Evolutionary conservation across 2,329 filamentous ascomycete genomes (phyloP).

Genomic region (Beauveria medogensis): DNA sequence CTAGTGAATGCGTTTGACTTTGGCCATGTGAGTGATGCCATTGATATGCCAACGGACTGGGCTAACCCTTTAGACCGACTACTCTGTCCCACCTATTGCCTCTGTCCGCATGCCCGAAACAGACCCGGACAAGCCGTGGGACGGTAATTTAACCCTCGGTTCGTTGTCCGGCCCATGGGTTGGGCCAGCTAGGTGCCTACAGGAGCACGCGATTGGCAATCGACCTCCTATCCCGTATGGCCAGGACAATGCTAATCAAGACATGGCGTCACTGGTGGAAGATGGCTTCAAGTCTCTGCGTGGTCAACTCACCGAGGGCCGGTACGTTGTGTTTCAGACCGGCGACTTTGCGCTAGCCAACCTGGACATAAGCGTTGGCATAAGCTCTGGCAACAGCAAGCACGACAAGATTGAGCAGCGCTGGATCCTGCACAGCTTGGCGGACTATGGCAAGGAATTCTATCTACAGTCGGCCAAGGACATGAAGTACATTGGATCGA

Average conservation of each 20-base stretch:
- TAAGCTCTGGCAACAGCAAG: constrained; percentile 2
- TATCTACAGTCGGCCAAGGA: constrained; percentile 21
- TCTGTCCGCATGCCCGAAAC: constrained; percentile 33
- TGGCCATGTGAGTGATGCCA: constrained; percentile 21
- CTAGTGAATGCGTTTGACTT: constrained; percentile 30
- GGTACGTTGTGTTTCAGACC: constrained; percentile 41
- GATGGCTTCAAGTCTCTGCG: constrained; percentile 44
- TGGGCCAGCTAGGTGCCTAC: constrained; percentile 34
- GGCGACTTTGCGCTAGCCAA: constrained; percentile 31
- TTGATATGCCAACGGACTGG: neutral
- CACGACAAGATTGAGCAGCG: constrained; percentile 37
- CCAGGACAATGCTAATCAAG: constrained; percentile 19
- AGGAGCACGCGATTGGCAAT: constrained; percentile 15
- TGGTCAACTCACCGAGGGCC: constrained; percentile 43
- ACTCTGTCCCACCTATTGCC: constrained; percentile 31
- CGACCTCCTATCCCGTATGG: constrained; percentile 34
- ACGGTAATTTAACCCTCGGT: constrained; percentile 21
- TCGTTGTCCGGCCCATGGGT: constrained; percentile 16
- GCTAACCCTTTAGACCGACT: constrained; percentile 27
- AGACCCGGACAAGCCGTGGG: constrained; percentile 20
- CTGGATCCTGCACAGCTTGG: constrained; percentile 36
- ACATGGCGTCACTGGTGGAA: constrained; percentile 33
- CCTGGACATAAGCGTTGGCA: constrained; percentile 18
- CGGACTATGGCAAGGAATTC: constrained; percentile 15
- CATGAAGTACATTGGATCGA: constrained; percentile 15